Conservation (phyloP, 495 filamentous ascomycete genomes). For the Penicillium canescens region DNA sequence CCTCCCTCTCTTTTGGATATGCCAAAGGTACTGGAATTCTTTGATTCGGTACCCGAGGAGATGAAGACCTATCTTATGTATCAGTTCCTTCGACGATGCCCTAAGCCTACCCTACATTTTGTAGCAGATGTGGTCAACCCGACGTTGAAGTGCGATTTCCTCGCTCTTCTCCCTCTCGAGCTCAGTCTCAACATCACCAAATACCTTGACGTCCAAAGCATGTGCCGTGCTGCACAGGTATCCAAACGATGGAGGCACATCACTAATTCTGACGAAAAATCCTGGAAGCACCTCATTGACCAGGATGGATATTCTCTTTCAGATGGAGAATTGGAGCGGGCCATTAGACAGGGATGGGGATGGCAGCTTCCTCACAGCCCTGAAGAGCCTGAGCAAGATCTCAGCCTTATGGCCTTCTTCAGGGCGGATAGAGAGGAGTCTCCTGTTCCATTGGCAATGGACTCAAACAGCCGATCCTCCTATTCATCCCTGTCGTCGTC, state of each 20-base stretch:
- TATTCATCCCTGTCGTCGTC: constrained; percentile 20
- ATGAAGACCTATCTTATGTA: constrained; percentile 96
- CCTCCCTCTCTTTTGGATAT: constrained; percentile 67
- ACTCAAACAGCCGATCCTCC: constrained; percentile 27
- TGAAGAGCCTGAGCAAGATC: constrained; percentile 77
- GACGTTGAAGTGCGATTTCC: constrained; percentile 92
- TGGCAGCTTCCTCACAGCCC: constrained; percentile 85
- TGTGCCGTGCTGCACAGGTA: constrained; percentile 90
- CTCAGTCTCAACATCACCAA: constrained; percentile 84
- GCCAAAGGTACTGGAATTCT: constrained; percentile 80
- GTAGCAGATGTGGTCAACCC: constrained; percentile 94
- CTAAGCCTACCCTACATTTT: constrained; percentile 86
- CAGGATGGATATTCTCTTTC: constrained; percentile 76
- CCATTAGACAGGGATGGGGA: constrained; percentile 96
- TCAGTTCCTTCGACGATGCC: constrained; percentile 84
- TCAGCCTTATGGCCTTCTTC: constrained; percentile 53
- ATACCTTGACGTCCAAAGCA: constrained; percentile 81
- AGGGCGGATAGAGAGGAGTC: constrained; percentile 49
- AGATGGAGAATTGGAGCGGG: constrained; percentile 79
- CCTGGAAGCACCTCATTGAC: constrained; percentile 93
- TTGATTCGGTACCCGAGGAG: constrained; percentile 84
- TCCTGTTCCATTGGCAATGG: constrained; percentile 25
- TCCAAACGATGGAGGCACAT: constrained; percentile 92
- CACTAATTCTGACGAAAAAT: constrained; percentile 87
- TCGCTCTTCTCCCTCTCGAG: constrained; percentile 80